Conservation (phyloP, 768 basidiomycete species). For the Auriculariales sp. region DNA sequence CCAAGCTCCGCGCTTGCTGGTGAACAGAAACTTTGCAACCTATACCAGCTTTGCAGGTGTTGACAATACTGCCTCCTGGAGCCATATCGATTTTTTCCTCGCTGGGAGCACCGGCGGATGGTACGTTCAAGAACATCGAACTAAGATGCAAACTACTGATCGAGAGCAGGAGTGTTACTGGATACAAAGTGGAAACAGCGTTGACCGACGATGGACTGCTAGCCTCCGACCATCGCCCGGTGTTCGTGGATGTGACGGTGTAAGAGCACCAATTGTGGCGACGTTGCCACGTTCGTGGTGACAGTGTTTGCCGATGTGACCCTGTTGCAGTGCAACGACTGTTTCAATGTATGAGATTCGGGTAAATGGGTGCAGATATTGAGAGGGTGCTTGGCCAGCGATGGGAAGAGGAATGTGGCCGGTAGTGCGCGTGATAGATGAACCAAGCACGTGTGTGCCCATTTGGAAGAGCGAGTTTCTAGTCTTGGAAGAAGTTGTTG, state of each 20-base stretch:
- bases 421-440: too few species aligned
- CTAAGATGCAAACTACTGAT: neutral
- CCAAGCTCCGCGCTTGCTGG: constrained; percentile 23
- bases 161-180: constrained; percentile 19
- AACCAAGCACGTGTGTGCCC: too few species aligned
- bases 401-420: too few species aligned
- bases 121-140: constrained; percentile 15
- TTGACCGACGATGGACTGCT: constrained; percentile 37
- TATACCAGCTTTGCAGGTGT: constrained; percentile 31
- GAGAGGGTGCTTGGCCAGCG: too few species aligned
- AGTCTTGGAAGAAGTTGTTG: too few species aligned
- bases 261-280: neutral
- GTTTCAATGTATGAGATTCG: too few species aligned
- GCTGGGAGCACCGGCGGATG: constrained; percentile 33
- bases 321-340: too few species aligned
- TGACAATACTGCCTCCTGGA: constrained; percentile 20
- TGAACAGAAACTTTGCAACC: constrained; percentile 34
- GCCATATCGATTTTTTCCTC: constrained; percentile 38
- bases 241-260: constrained; percentile 26
- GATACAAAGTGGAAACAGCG: constrained; percentile 26
- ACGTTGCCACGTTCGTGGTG: neutral
- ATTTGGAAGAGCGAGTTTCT: too few species aligned
- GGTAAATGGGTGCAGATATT: too few species aligned
- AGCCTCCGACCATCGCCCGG: constrained; percentile 42
- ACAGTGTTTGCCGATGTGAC: neutral